Conservation (phyloP, 768 basidiomycete species). For the Amanita jacksonii region DNA sequence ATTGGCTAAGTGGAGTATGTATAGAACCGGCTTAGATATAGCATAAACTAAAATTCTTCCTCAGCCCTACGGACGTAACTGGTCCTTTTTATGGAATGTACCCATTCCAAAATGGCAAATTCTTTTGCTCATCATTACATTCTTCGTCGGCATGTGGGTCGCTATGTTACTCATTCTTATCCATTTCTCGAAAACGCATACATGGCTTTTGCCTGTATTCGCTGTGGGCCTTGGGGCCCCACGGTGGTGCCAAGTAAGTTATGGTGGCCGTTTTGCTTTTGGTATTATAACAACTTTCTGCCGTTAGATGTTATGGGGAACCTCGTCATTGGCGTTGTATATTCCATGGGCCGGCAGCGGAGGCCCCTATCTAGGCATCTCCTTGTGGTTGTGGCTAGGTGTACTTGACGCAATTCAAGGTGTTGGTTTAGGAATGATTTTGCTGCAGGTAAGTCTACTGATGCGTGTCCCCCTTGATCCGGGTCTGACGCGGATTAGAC, state of each 20-base stretch:
- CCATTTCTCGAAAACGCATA: conserved; percentile 86
- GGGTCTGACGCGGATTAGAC: conserved; percentile 38
- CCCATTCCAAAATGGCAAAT: conserved; percentile 79
- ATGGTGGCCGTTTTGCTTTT: background rate
- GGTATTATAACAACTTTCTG: conserved; percentile 8
- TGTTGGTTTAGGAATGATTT: conserved; percentile 87
- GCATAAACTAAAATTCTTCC: conserved; percentile 10
- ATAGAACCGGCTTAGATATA: background rate
- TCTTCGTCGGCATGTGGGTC: conserved; percentile 88
- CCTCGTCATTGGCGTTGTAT: conserved; percentile 85
- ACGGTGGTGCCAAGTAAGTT: conserved; percentile 80
- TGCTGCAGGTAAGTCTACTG: conserved; percentile 51
- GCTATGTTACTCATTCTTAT: conserved; percentile 65
- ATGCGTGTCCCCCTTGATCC: conserved; percentile 7
- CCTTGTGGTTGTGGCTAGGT: conserved; percentile 92
- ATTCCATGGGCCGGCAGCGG: conserved; percentile 85
- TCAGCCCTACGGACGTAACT: conserved; percentile 88
- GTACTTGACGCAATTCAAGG: conserved; percentile 92
- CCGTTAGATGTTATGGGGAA: conserved; percentile 82
- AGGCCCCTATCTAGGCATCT: conserved; percentile 85
- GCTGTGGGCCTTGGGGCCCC: conserved; percentile 93
- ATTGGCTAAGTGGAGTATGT: conserved; percentile 82
- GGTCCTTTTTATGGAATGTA: conserved; percentile 88
- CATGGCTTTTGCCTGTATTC: conserved; percentile 91
- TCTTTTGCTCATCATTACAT: conserved; percentile 64